These are phyloP conservation scores for Schizophyllum commune DNA, from an alignment of 1,284 basidiomycete species.

Conservation along the genomic window DNA sequence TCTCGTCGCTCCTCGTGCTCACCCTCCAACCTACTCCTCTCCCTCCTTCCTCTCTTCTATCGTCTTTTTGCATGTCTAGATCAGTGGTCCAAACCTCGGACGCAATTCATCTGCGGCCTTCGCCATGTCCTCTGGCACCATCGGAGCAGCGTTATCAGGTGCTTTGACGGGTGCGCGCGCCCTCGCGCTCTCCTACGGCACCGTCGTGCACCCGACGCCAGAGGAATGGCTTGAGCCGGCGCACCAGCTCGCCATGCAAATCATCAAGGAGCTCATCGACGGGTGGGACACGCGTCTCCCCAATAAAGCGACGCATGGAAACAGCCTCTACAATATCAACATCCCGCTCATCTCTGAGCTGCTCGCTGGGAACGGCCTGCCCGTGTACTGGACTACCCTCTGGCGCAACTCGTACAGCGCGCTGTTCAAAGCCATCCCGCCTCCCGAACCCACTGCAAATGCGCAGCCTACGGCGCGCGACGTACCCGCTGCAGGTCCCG, in stretches of 20 bases:
- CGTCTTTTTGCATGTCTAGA: too few relatives aligned
- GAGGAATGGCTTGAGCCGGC: conserved; percentile 56
- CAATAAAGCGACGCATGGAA: conserved; percentile 35
- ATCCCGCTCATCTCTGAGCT: conserved; percentile 67
- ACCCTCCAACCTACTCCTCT: too few relatives aligned
- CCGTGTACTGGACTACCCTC: conserved; percentile 67
- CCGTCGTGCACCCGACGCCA: conserved; percentile 66
- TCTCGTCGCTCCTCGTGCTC: background rate
- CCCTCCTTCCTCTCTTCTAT: too few relatives aligned
- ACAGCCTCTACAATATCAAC: conserved; percentile 66
- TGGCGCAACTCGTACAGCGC: conserved; percentile 73
- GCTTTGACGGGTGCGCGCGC: conserved; percentile 65
- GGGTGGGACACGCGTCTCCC: conserved; percentile 71
- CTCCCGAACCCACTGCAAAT: conserved; percentile 7
- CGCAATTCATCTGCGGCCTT: conserved; percentile 82
- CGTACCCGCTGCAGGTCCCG: conserved; percentile 33
- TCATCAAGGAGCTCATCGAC: conserved; percentile 67
- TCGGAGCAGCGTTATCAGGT: conserved; percentile 82
- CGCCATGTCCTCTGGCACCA: conserved; percentile 81
- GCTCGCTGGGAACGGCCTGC: conserved; percentile 44
- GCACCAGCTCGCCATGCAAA: conserved; percentile 55
- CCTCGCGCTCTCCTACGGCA: conserved; percentile 82
- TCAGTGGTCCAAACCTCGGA: conserved; percentile 72
- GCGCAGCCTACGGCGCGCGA: conserved; percentile 15
- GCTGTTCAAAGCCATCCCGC: conserved; percentile 52